Percentiles rank a stretch among this genome's conserved stretches.
Evolutionary conservation across 768 basidiomycete species (phyloP).

Genomic region (Russula emetica): DNA sequence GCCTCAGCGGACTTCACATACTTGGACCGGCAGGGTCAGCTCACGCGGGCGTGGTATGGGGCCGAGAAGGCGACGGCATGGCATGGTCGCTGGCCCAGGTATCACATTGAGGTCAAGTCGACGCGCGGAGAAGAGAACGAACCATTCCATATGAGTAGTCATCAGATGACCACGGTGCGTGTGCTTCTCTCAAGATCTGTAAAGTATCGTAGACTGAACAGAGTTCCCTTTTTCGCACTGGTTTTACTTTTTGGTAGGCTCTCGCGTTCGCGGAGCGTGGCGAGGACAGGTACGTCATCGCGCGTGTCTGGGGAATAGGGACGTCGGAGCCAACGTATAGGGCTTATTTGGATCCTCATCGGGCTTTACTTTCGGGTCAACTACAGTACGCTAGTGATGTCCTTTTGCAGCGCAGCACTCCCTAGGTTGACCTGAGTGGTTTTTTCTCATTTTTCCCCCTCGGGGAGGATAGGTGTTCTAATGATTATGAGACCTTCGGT

Average conservation of each 20-base stretch:
- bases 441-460: background rate
- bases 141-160: constrained; percentile 31
- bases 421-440: background rate
- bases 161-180: constrained; percentile 31
- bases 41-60: constrained; percentile 29
- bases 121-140: constrained; percentile 24
- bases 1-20: constrained; percentile 32
- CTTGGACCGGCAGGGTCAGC: constrained; percentile 26
- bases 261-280: background rate
- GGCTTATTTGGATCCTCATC: constrained; percentile 19
- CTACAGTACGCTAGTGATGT: constrained; percentile 5
- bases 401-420: constrained; percentile 4
- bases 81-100: constrained; percentile 30
- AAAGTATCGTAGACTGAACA: background rate
- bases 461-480: background rate
- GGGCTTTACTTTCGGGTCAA: constrained; percentile 2
- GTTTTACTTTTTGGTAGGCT: background rate
- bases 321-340: background rate
- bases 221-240: background rate
- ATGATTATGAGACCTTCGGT: background rate
- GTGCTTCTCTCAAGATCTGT: background rate
- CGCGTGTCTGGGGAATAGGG: constrained; percentile 17
- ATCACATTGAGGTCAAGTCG: constrained; percentile 34
- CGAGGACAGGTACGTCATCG: constrained; percentile 14
- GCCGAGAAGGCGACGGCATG: constrained; percentile 22